Evolutionary conservation across 495 filamentous ascomycete genomes (phyloP), one percentile per base, ranked within the genome.

Genomic region (Podospora appendiculata): DNA sequence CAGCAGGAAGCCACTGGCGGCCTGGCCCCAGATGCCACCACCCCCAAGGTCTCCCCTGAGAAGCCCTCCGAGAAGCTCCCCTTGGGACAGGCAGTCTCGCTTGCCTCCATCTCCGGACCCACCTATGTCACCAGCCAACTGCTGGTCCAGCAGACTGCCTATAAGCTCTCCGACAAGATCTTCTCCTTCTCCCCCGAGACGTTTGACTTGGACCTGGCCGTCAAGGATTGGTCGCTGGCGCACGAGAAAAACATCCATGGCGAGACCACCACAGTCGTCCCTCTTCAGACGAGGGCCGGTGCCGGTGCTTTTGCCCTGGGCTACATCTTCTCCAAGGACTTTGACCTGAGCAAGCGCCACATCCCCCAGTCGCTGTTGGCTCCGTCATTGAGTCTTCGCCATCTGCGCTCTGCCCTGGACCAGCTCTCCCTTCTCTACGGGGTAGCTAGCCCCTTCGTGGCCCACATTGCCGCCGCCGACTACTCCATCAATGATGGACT

Each of bases 321-420:
- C 54, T 98, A 98, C 70, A 86, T 97, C 61, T 98, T 97, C 75
- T 95, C 90, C 35, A 87, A 87, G 63, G 93, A 98, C 68, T 95
- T 92, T 58, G 89, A 95, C 63, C 66, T 93, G 54, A 84, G 81
- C 78, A 96, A 94, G 77, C 84, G 89, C 57, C 82, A 93, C 68
- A 78, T 96, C 35, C 91, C 93, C 5, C 93, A 97, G 75, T 82
- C 87, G 3, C 82, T 98, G 52, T 70, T 97, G 50, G 91, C 90
- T 11, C 87, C 90, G 0, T 88, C 90, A 1, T 80, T 89, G 32
- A 89, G 85, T 48, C 74, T 98, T 34, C 79, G 82, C 25, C 83
- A 87, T 55, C 83, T 98, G 61, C 88, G 88, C 18, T 67, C 86
- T n/a, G 79, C 89, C 13, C 70, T 98, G 38, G 89, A 97, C 68